Evolutionary conservation across 306 rosid species (phyloP), one percentile per base, ranked within the genome.

Genomic region (Psophocarpus tetragonolobus): DNA sequence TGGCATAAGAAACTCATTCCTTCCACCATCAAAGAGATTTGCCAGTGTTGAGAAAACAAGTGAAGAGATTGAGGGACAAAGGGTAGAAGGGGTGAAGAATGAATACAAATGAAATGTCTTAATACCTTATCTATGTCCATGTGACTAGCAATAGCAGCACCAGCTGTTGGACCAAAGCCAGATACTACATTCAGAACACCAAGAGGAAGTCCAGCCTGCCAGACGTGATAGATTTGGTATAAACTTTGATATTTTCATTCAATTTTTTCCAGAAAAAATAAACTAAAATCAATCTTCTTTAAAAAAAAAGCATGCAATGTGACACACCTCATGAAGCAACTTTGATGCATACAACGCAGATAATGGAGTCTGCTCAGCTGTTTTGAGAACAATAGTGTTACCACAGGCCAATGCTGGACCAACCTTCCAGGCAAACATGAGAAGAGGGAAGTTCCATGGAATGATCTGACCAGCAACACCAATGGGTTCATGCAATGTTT

Each of bases 131-230:
- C 96, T 45, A 92, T 74, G 47, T 89, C 90, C 96, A 86, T 90
- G 79, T 90, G 97, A 58, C 85, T 87, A 65, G 92, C 90, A 85
- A 92, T 69, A 35, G 96, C 88, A 48, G 94, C 94, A 85, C 96
- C 97, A 20, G 93, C 96, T 54, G 96, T 86, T 12, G 96, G 96
- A 80, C 97, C 96, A 76, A 84, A 92, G 62, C 97, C 97, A 71
- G 92, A 88, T 73, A 90, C 66, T 4, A 92, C 29, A 63, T 92
- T 92, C 54, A 92, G 36, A 76, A 91, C 97, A 61, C 96, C 97
- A 14, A 76, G 56, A 67, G 97, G 97, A 77, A 90, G 88, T 42
- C 93, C 96, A 50, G 96, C 97, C 97, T 90, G 82, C 60, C 67
- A 78, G 4, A 57, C 67, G 75, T 41, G 3, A 47, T 45, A 56